Evolutionary conservation across 257 asterid species (phyloP).

Genomic region (Plectranthus barbatus): DNA sequence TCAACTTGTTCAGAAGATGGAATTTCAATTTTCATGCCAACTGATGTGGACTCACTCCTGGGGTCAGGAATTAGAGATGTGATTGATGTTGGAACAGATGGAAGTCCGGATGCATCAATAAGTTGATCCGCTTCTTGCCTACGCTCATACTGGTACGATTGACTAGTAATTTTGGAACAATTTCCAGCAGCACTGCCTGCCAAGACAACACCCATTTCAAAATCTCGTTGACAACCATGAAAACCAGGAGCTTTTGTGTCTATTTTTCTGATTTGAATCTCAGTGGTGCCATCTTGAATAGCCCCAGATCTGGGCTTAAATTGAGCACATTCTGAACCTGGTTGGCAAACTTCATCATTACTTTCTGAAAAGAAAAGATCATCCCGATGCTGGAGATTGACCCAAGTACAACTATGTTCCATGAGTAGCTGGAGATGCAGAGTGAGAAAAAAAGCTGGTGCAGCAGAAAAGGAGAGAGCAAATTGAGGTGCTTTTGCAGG

Average conservation of each 20-base stretch:
- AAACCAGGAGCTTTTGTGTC: conserved; percentile 19
- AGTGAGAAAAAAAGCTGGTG: conserved; percentile 29
- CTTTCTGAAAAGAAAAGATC: conserved; percentile 19
- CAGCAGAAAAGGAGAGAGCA: conserved; percentile 29
- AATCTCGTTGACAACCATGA: conserved; percentile 19
- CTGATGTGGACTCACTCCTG: conserved; percentile 25
- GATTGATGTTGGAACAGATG: conserved; percentile 12
- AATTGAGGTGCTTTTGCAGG: conserved; percentile 27
- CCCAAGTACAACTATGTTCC: conserved; percentile 26
- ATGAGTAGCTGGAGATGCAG: conserved; percentile 38
- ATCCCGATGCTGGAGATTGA: conserved; percentile 26
- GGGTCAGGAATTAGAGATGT: conserved; percentile 24
- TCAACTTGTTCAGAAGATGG: conserved; percentile 44
- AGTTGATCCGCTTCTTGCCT: conserved; percentile 18
- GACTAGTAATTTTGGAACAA: conserved; percentile 13
- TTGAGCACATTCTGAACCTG: conserved; percentile 25
- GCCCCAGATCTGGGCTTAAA: conserved; percentile 22
- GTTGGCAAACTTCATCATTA: conserved; percentile 27
- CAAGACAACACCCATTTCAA: conserved; percentile 13
- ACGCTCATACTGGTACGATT: conserved; percentile 18
- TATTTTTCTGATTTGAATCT: conserved; percentile 14
- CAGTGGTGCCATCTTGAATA: conserved; percentile 14
- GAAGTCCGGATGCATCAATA: conserved; percentile 22
- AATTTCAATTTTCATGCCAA: conserved; percentile 42
- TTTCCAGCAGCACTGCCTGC: conserved; percentile 22